phyloP scores from a whole-genome alignment of 2,329 filamentous ascomycete genomes.

The Phoma sp. region DNA sequence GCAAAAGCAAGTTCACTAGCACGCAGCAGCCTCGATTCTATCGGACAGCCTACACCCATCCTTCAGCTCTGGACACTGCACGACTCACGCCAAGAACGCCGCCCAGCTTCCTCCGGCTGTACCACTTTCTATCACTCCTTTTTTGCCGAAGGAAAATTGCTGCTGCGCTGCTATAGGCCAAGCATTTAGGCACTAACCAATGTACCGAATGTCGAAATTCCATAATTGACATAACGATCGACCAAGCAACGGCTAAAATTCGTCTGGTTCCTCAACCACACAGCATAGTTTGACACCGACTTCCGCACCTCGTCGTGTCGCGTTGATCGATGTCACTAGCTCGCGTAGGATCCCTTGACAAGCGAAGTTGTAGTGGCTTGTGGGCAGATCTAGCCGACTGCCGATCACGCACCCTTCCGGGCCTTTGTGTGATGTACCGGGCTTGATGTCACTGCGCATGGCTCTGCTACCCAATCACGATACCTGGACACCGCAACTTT shows the following conservation, averaged over 20 bases:
- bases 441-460: conserved; percentile 33
- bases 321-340: conserved; percentile 11
- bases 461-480: conserved; percentile 26
- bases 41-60: too few species aligned
- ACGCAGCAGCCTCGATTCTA: conserved; percentile 2
- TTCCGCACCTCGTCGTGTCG: conserved; percentile 9
- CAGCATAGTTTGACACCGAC: conserved; percentile 8
- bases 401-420: conserved; percentile 10
- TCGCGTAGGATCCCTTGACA: conserved; percentile 23
- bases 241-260: conserved; percentile 7
- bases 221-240: conserved; percentile 8
- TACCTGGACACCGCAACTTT: conserved; percentile 13
- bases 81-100: neutral
- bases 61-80: neutral
- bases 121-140: neutral
- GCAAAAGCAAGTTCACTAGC: conserved; percentile 9
- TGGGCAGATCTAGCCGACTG: conserved; percentile 30
- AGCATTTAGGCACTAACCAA: neutral
- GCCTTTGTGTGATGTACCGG: conserved; percentile 8
- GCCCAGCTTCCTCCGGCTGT: conserved; percentile 7
- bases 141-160: neutral
- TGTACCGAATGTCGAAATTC: neutral
- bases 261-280: conserved; percentile 7
- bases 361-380: conserved; percentile 28
- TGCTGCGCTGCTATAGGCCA: neutral